Conservation (phyloP, 2,329 filamentous ascomycete genomes). For the Penicillium sp. region DNA sequence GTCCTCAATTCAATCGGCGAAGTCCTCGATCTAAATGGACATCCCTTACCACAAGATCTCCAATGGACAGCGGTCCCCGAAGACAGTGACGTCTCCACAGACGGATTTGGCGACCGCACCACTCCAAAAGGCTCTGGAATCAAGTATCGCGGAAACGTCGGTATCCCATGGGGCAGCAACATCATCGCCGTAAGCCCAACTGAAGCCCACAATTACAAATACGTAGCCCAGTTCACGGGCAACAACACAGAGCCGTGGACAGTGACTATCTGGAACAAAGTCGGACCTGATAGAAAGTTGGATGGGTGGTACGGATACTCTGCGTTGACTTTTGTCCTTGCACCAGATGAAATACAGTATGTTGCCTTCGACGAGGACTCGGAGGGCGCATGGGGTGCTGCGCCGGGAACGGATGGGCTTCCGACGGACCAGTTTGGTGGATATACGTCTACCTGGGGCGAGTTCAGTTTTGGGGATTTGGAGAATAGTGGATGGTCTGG, state of each 20-base stretch:
- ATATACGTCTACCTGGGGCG: conserved; percentile 40
- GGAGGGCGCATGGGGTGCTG: conserved; percentile 39
- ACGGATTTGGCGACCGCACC: conserved; percentile 35
- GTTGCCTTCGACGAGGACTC: conserved; percentile 42
- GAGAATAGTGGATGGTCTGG: conserved; percentile 39
- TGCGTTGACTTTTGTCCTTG: conserved; percentile 33
- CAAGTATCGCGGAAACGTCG: conserved; percentile 38
- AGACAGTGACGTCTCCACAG: conserved; percentile 19
- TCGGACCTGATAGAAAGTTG: conserved; percentile 35
- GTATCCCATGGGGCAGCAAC: conserved; percentile 43
- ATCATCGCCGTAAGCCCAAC: conserved; percentile 36
- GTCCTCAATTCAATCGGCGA: conserved; percentile 10
- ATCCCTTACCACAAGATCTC: conserved; percentile 2
- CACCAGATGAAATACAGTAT: conserved; percentile 33
- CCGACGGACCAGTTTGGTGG: conserved; percentile 34
- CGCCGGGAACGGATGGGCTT: conserved; percentile 23
- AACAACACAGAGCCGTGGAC: conserved; percentile 33
- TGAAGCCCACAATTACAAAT: conserved; percentile 36
- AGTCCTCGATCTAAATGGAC: not conserved
- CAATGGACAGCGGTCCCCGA: conserved; percentile 26
- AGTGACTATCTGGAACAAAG: conserved; percentile 43
- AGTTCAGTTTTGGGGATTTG: conserved; percentile 38
- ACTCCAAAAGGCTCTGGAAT: conserved; percentile 19
- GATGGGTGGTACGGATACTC: conserved; percentile 40
- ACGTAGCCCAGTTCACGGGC: conserved; percentile 37